Conservation (phyloP, 2,329 filamentous ascomycete genomes). For the Aspergillus glaucus region DNA sequence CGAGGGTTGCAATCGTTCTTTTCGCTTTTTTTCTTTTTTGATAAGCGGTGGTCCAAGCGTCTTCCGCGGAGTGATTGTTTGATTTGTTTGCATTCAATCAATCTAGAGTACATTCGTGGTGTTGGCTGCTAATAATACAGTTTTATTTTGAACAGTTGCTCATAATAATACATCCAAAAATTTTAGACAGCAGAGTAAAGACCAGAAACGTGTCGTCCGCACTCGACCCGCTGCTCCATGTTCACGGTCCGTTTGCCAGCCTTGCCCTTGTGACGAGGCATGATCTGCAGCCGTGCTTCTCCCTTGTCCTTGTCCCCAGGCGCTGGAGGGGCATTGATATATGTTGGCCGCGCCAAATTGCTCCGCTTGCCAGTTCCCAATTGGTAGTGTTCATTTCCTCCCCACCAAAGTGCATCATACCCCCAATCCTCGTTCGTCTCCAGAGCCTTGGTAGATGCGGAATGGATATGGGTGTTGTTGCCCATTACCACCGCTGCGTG, state of each 20-base stretch:
- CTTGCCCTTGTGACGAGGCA: slow-evolving; percentile 65
- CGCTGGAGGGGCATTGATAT: slow-evolving; percentile 68
- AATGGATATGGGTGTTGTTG: slow-evolving; percentile 65
- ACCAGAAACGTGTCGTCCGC: slow-evolving; percentile 72
- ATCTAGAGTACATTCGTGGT: not conserved
- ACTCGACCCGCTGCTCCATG: slow-evolving; percentile 82
- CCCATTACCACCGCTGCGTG: slow-evolving; percentile 79
- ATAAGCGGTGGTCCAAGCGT: slow-evolving; percentile 36
- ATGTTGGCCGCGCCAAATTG: slow-evolving; percentile 68
- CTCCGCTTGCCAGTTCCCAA: slow-evolving; percentile 84
- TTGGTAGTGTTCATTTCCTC: slow-evolving; percentile 89
- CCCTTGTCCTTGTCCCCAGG: slow-evolving; percentile 56
- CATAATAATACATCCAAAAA: not conserved
- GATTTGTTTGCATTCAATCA: slow-evolving; percentile 24
- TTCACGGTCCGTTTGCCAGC: slow-evolving; percentile 65
- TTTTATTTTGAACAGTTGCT: not conserved
- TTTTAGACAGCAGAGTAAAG: slow-evolving; percentile 64
- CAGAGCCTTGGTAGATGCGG: slow-evolving; percentile 45
- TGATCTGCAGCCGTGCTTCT: slow-evolving; percentile 71
- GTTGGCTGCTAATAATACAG: not conserved
- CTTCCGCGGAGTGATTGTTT: slow-evolving; percentile 17
- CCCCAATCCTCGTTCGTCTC: slow-evolving; percentile 79
- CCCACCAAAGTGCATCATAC: slow-evolving; percentile 86
- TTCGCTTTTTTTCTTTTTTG: slow-evolving; percentile 17
- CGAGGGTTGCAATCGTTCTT: slow-evolving; percentile 11